These are phyloP conservation scores for Debaryomyces coudertii DNA, from an alignment of 1,139 yeast species.

Conservation along the genomic window DNA sequence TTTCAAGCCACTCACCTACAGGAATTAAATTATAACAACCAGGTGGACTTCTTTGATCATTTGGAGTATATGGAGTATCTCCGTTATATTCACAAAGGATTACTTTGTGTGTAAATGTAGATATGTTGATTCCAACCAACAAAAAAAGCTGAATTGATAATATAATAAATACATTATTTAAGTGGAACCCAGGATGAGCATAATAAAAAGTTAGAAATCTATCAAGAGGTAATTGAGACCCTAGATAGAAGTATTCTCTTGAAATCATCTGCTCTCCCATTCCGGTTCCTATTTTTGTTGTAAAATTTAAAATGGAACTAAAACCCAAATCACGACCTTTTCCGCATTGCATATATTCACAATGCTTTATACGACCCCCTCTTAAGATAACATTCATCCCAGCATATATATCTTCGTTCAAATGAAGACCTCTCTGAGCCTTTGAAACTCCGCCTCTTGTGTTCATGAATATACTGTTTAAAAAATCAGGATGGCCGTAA, in stretches of 20 bases:
- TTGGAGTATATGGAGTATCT: constrained; percentile 81
- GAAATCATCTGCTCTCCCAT: constrained; percentile 99
- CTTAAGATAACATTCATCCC: constrained; percentile 98
- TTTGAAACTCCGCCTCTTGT: constrained; percentile 99
- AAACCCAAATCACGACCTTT: constrained; percentile 99
- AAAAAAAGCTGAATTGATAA: constrained; percentile 90
- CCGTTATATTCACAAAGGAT: constrained; percentile 82
- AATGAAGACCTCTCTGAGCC: constrained; percentile 97
- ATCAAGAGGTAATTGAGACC: constrained; percentile 96
- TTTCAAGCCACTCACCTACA: constrained; percentile 94
- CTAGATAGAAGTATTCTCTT: constrained; percentile 95
- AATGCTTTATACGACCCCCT: constrained; percentile 99
- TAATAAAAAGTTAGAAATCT: constrained; percentile 96
- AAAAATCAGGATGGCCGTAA: constrained; percentile 99
- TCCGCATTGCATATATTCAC: constrained; percentile 99
- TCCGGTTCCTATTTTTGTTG: constrained; percentile 99
- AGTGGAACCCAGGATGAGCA: constrained; percentile 99
- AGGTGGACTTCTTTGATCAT: constrained; percentile 80
- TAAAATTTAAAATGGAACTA: constrained; percentile 96
- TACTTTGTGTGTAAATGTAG: constrained; percentile 87
- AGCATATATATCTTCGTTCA: constrained; percentile 98
- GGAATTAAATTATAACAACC: constrained; percentile 95
- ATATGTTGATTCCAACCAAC: constrained; percentile 89
- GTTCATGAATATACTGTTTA: constrained; percentile 90
- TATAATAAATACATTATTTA: constrained; percentile 94